phyloP scores from a whole-genome alignment of 2,329 filamentous ascomycete species.

The Teratosphaeria destructans region DNA sequence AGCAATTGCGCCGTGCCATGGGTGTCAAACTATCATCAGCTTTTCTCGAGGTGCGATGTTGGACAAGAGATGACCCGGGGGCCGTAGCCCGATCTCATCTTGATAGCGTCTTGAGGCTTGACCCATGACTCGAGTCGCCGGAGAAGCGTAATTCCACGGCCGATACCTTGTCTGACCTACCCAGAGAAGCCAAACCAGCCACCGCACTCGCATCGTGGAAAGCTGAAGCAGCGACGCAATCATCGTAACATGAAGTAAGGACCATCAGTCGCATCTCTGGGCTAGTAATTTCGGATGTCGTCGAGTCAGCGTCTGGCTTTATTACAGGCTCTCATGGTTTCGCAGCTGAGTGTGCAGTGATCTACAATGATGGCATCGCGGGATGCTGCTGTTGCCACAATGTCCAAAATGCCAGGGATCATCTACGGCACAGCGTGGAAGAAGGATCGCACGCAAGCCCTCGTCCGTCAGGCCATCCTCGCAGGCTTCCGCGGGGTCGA shows the following conservation, averaged over 20 bases:
- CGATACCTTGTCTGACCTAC: not conserved
- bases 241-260: not conserved
- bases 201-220: not conserved
- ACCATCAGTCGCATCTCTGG: not conserved
- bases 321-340: not conserved
- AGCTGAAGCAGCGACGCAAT: not conserved
- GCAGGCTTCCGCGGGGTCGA: conserved; percentile 65
- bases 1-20: too few relatives aligned
- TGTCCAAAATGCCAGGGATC: conserved; percentile 30
- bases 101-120: too few relatives aligned
- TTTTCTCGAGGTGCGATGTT: not conserved
- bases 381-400: not conserved
- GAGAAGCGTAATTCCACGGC: not conserved
- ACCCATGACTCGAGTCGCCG: not conserved
- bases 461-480: conserved; percentile 59
- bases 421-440: conserved; percentile 88
- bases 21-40: not conserved
- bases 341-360: not conserved
- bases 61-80: not conserved
- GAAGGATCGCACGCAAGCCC: conserved; percentile 52
- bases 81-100: too few relatives aligned
- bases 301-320: not conserved
- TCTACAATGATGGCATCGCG: conserved; percentile 5
- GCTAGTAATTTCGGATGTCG: not conserved
- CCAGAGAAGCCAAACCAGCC: not conserved